Base-by-base conservation (phyloP, 2,329 filamentous ascomycete species). In the Alternaria alternata region DNA sequence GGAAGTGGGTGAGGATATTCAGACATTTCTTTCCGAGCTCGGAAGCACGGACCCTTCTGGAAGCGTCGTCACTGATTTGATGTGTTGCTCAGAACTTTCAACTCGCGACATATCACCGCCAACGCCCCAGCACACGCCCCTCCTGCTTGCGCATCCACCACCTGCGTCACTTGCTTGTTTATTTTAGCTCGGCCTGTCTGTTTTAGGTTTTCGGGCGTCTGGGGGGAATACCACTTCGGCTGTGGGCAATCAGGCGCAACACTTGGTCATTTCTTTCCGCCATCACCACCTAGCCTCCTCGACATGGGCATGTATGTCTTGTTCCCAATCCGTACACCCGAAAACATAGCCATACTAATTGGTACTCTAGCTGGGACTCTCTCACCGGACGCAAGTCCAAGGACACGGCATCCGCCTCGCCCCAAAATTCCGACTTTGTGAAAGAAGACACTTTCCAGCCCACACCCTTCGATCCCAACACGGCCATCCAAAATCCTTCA, bases 401-500 rank as follows among this genome's bases (percentile, higher is more conserved):
- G 49, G 78, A 83, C 73, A 78, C 84, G 75, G 73, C 81, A 57
- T 63, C 78, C 28, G 75, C 78, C 59, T 63, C 72, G 55, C 68
- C 78, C 66, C 81, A 77, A 62, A 62, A 64, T 51, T 52, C 39
- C 39, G 66, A 68, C 44, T 68, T 68, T 55, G 62, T 57, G n/a
- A 81, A 86, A 62, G 68, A 75, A 70, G 73, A 77, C 73, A 80
- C 82, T 71, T 86, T 86, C 78, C 80, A 82, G 43, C 80, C 87
- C 59, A 79, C 84, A 55, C 79, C 85, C 67, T 94, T 92, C 80
- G 89, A 94, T 79, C 88, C 92, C 42, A 85, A 87, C 69, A 85
- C 89, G 72, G 88, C 81, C 61, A 78, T 88, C 54, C 89, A 91
- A 80, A 93, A 94, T 80, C 91, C 95, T 72, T 90, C 92, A 74